Conservation (phyloP, 768 basidiomycete species). For the Omphalotus guepiniiformis region DNA sequence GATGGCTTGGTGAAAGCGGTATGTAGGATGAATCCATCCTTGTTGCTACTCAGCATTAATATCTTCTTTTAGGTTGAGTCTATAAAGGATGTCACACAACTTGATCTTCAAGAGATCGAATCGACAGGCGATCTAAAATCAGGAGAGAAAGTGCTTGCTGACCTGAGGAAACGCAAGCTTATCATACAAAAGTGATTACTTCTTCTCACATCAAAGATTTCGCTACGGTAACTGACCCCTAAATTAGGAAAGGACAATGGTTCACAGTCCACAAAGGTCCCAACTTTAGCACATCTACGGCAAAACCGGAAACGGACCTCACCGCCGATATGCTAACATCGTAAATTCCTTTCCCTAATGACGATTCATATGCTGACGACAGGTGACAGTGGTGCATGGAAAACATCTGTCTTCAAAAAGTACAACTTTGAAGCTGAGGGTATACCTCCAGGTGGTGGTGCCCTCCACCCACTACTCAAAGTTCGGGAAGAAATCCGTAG, state of each 20-base stretch:
- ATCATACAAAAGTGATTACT: slow-evolving; percentile 66
- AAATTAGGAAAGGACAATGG: slow-evolving; percentile 87
- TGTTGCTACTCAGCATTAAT: neutral
- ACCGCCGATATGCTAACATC: slow-evolving; percentile 93
- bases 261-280: slow-evolving; percentile 85
- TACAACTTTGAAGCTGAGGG: slow-evolving; percentile 99
- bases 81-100: slow-evolving; percentile 72
- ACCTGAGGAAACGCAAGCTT: slow-evolving; percentile 89
- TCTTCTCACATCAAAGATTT: neutral
- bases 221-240: slow-evolving; percentile 7
- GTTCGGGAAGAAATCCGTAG: slow-evolving; percentile 96
- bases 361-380: slow-evolving; percentile 9
- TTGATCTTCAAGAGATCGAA: slow-evolving; percentile 69
- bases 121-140: slow-evolving; percentile 65
- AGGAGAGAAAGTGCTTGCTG: slow-evolving; percentile 81
- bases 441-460: slow-evolving; percentile 82
- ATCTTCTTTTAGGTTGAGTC: slow-evolving; percentile 44
- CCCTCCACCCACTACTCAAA: slow-evolving; percentile 93
- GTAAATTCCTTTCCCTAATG: slow-evolving; percentile 41
- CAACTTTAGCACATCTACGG: slow-evolving; percentile 84
- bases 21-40: slow-evolving; percentile 28
- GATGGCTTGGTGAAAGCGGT: slow-evolving; percentile 84
- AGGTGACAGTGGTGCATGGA: slow-evolving; percentile 80
- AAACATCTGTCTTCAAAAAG: slow-evolving; percentile 89
- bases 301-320: slow-evolving; percentile 93